These are phyloP conservation scores for Sclerotinia spermophila DNA, from an alignment of 2,329 filamentous ascomycete genomes.

Conservation along the genomic window DNA sequence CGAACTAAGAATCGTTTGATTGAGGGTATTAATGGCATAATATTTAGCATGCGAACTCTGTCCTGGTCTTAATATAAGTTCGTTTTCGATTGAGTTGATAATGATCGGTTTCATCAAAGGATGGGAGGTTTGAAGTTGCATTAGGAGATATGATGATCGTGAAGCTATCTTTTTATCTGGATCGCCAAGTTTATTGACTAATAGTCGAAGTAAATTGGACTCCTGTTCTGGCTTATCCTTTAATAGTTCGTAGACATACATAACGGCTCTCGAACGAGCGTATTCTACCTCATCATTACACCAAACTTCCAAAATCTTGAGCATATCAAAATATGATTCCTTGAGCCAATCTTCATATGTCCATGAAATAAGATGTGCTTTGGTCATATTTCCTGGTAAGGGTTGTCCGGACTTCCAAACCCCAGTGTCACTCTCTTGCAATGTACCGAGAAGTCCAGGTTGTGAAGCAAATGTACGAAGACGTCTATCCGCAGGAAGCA, in stretches of 20 bases:
- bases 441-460: conserved; percentile 66
- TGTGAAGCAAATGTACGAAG: conserved; percentile 77
- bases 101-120: conserved; percentile 92
- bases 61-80: conserved; percentile 80
- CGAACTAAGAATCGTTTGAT: conserved; percentile 87
- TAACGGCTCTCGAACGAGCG: conserved; percentile 80
- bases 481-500: conserved; percentile 79
- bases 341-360: conserved; percentile 95
- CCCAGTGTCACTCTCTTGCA: conserved; percentile 56
- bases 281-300: conserved; percentile 95
- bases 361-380: conserved; percentile 80
- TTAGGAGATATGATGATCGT: conserved; percentile 84
- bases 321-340: conserved; percentile 84
- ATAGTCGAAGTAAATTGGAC: conserved; percentile 80
- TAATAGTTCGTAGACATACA: conserved; percentile 85
- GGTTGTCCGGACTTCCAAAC: conserved; percentile 66
- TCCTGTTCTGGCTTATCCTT: conserved; percentile 98
- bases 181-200: conserved; percentile 97
- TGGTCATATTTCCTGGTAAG: conserved; percentile 70
- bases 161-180: conserved; percentile 94
- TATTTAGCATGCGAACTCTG: conserved; percentile 89
- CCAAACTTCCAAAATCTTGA: conserved; percentile 89
- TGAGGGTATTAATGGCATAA: conserved; percentile 93
- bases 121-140: conserved; percentile 84
- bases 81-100: conserved; percentile 78